Evolutionary conservation across 306 rosid species (phyloP), one percentile per base, ranked within the genome.

Genomic region (Rosa persica): DNA sequence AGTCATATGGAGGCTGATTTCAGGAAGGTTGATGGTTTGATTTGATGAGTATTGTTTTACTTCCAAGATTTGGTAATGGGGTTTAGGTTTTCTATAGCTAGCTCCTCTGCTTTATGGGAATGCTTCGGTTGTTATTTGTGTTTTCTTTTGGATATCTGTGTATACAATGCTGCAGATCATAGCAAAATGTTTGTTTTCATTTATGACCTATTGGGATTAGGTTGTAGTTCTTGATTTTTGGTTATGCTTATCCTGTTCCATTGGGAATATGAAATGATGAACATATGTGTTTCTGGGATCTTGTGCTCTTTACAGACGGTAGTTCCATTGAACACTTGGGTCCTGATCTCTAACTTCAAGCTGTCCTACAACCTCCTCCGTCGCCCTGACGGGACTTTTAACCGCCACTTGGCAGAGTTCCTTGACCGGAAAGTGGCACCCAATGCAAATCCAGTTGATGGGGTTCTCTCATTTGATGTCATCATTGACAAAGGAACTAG

Each of bases 301-400:
- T 76, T 73, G 73, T 78, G 42, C 72, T 69, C 38, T 83, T 79
- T 57, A 47, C 75, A 95, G 99, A 89, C 68, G 91, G 99, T 93
- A 88, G 99, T 95, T 72, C 99, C 99, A 8, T 79, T 93, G 77
- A 95, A 95, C 79, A 95, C 96, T 86, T 95, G 99, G 99, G 99
- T 95, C 77, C 88, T 95, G 71, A 95, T 95, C 85, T 95, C 99
- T 55, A 91, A 93, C 82, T 95, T 95, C 83, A 95, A 95, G 93
- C 67, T 95, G 81, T 89, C 99, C 17, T 95, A 95, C 87, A 95
- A 90, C 81, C 97, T 95, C 83, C 99, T 95, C 1, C 99, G 99
- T 8, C 99, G 96, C 3, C 98, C 98, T 52, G 99, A 95, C 70
- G 99, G 99, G 7, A 91, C 96, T 48, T 95, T 95, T 88, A 93